Evolutionary conservation across 2,329 filamentous ascomycete genomes (phyloP).

Genomic region (Fusarium palustre): DNA sequence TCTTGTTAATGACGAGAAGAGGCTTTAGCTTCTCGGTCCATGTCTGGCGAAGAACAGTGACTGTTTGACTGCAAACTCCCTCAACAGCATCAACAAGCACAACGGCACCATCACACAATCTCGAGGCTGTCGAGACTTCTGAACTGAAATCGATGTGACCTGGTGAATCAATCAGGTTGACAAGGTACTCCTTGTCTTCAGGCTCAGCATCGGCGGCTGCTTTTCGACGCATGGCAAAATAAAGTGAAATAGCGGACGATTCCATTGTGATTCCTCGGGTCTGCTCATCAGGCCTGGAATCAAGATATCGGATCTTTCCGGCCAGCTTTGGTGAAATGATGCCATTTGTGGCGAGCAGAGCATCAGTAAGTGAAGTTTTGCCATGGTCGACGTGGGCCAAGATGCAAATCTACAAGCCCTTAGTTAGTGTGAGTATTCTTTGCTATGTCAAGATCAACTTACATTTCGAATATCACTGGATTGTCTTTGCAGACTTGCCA

Average conservation of each 20-base stretch:
- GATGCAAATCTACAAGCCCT: constrained; percentile 80
- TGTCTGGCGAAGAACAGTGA: constrained; percentile 92
- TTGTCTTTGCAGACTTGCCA: constrained; percentile 88
- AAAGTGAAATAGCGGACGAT: constrained; percentile 95
- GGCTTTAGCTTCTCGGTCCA: constrained; percentile 98
- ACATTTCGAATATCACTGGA: constrained; percentile 94
- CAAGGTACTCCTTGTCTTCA: constrained; percentile 87
- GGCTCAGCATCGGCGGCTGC: constrained; percentile 74
- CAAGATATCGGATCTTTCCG: constrained; percentile 97
- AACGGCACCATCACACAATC: constrained; percentile 92
- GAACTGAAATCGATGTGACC: constrained; percentile 99
- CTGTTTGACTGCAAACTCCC: constrained; percentile 97
- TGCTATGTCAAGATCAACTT: constrained; percentile 49
- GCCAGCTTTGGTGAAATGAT: constrained; percentile 98
- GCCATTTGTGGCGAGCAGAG: constrained; percentile 96
- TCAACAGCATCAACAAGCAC: constrained; percentile 97
- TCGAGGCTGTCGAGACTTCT: constrained; percentile 94
- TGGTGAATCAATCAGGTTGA: constrained; percentile 97
- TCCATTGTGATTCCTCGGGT: constrained; percentile 99
- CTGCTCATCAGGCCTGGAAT: constrained; percentile 96
- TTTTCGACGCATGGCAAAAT: constrained; percentile 90
- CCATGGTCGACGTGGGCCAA: constrained; percentile 97
- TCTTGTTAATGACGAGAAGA: constrained; percentile 96
- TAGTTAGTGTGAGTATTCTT: constrained; percentile 9
- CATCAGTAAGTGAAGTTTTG: constrained; percentile 96